Percentiles rank a stretch among this genome's conserved stretches.
Evolutionary conservation across 169 alveolate species (phyloP).

Genomic region (Eimeria tenella): DNA sequence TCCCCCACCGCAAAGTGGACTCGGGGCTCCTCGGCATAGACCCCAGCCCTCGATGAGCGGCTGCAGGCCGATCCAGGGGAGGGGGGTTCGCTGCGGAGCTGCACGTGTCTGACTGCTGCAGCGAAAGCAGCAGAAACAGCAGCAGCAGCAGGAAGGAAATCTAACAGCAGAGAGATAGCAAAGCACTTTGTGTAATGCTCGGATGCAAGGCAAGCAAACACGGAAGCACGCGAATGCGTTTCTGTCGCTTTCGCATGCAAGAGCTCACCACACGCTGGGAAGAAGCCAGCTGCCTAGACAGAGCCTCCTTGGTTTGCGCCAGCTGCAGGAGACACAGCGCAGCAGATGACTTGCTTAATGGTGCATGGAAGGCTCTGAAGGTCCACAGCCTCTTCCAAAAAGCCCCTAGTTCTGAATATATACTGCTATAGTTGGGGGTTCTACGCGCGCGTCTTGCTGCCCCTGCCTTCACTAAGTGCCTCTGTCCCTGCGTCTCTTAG

Average conservation of each 20-base stretch:
- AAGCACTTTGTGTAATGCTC: too few relatives aligned
- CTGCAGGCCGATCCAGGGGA: too few relatives aligned
- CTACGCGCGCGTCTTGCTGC: not conserved
- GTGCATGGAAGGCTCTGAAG: not conserved
- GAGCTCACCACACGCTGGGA: not conserved
- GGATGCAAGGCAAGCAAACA: too few relatives aligned
- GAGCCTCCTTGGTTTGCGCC: not conserved
- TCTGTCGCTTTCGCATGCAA: not conserved
- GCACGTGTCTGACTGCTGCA: not conserved
- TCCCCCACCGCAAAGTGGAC: too few relatives aligned
- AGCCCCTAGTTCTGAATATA: not conserved
- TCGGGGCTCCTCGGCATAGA: too few relatives aligned
- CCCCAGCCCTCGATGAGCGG: too few relatives aligned
- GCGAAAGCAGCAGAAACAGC: not conserved
- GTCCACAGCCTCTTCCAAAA: not conserved
- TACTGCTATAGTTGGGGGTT: too few relatives aligned
- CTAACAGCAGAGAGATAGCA: not conserved
- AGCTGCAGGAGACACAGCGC: slow-evolving; percentile 17
- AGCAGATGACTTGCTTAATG: not conserved
- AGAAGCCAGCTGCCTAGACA: not conserved
- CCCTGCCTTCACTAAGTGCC: not conserved
- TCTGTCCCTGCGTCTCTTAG: not conserved
- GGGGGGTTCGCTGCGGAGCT: not conserved
- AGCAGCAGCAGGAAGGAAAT: not conserved
- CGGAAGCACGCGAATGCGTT: not conserved